Conservation (phyloP, 164 flowering plant species). For the Amborella trichopoda region DNA sequence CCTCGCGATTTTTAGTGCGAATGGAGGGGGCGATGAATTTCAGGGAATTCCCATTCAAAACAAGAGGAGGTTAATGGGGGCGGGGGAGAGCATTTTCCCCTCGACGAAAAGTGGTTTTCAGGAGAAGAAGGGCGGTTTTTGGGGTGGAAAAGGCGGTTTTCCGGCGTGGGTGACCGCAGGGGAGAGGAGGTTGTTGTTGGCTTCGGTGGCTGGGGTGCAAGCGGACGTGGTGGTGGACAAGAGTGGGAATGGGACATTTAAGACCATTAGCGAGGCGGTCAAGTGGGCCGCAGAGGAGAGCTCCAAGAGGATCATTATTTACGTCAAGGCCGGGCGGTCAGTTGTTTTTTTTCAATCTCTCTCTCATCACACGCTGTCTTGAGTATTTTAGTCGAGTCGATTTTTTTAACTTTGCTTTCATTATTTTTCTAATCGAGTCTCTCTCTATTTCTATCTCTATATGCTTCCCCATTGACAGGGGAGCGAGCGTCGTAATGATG, state of each 20-base stretch:
- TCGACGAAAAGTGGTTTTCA: not conserved
- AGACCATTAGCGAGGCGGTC: constrained; percentile 64
- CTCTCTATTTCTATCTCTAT: not conserved
- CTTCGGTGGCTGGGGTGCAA: constrained; percentile 32
- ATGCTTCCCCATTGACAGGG: not conserved
- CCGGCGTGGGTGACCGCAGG: constrained; percentile 49
- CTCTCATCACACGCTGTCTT: not conserved
- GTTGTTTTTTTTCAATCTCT: not conserved
- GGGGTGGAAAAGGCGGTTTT: constrained; percentile 8
- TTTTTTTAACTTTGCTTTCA: not conserved
- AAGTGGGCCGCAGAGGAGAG: constrained; percentile 63
- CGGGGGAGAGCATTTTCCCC: not conserved
- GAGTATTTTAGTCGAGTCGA: not conserved
- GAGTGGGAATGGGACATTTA: constrained; percentile 58
- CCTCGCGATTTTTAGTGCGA: constrained; percentile 44
- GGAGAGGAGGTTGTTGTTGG: constrained; percentile 35
- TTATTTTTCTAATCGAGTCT: not conserved
- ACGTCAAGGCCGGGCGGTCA: constrained; percentile 85
- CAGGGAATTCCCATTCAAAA: constrained; percentile 68
- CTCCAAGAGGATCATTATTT: constrained; percentile 42
- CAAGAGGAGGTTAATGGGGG: constrained; percentile 29
- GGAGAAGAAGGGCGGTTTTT: not conserved
- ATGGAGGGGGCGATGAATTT: constrained; percentile 42
- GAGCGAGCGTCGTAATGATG: not conserved
- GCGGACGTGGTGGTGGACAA: constrained; percentile 62